Base-by-base conservation (phyloP, 2,329 filamentous ascomycete species). In the Hypoxylon sp. region DNA sequence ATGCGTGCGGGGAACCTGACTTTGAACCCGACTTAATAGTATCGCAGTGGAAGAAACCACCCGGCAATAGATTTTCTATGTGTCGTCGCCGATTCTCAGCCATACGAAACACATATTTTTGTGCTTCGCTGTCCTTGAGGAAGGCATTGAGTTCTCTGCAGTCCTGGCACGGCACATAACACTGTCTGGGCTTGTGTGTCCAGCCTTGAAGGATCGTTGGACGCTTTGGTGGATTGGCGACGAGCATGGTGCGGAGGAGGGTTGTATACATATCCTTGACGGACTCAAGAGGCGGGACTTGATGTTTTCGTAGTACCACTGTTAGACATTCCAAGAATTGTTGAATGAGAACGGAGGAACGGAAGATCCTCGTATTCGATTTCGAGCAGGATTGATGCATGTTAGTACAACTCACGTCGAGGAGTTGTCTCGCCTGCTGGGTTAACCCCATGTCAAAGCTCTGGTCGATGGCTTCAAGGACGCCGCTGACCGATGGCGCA, bases 111-210 rank as follows among this genome's bases (percentile, higher is more conserved):
- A 28, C 36, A 9, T 13, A 14, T 3, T n/a, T 38, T 19, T 59
- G 21, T 9, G 3, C 11, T 1, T 59, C 21, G 19, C 38, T 41
- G 28, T 62, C 7, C 7, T 2, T 6, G 10, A 71, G 60, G 28
- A 71, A 71, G 7, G 32, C 21, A 19, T 55, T 43, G 45, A 69
- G 61, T 3, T 49, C 23, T 4, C 11, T 21, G 51, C 64, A 70
- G 23, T 57, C 67, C 3, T 13, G 0, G 17, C 64, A 70, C 17
- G 38, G 2, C 9, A 9, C 28, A 23, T 2, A 1, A 25, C 58
- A 60, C 1, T 19, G 14, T 23, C 55, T 52, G 17, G 53, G 53
- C 19, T 45, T 65, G 19, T 53, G 57, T 30, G 48, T 11, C 58
- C 53, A 65, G 21, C 67, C 64, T 2, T 1, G 53, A 19, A n/a